Conservation (phyloP, 106 monocot species). For the Allium sativum region DNA sequence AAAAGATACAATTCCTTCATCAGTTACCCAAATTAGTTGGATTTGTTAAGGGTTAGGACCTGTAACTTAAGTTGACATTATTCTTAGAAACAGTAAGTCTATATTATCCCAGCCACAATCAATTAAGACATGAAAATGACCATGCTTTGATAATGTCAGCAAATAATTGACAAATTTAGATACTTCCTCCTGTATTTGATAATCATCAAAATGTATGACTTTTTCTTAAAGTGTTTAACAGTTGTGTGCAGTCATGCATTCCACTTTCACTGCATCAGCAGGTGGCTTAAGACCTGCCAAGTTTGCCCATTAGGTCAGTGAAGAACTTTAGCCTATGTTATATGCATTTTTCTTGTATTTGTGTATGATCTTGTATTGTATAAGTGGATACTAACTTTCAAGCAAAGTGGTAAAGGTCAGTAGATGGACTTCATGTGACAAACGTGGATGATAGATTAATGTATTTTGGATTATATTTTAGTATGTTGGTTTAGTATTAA, state of each 20-base stretch:
- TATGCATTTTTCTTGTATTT: too few relatives aligned
- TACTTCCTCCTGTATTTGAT: background rate
- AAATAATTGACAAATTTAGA: background rate
- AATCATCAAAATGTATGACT: background rate
- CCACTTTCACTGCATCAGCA: conserved; percentile 96
- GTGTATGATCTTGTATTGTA: too few relatives aligned
- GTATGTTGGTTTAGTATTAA: too few relatives aligned
- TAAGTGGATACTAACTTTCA: too few relatives aligned
- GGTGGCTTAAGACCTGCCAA: conserved; percentile 97
- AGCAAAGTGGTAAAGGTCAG: too few relatives aligned
- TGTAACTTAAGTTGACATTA: background rate
- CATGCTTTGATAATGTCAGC: too few relatives aligned
- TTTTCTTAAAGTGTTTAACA: conserved; percentile 11
- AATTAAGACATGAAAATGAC: background rate
- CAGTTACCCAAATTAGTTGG: too few relatives aligned
- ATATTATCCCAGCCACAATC: background rate
- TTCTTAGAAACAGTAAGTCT: background rate
- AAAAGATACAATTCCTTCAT: too few relatives aligned
- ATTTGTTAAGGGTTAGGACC: background rate
- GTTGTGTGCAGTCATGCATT: conserved; percentile 91
- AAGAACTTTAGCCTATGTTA: background rate
- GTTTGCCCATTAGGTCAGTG: conserved; percentile 57
- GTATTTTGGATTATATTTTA: too few relatives aligned
- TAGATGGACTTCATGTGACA: too few relatives aligned
- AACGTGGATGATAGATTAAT: too few relatives aligned